Conservation (phyloP, 2,329 filamentous ascomycete genomes). For the Venturiaceae sp. region DNA sequence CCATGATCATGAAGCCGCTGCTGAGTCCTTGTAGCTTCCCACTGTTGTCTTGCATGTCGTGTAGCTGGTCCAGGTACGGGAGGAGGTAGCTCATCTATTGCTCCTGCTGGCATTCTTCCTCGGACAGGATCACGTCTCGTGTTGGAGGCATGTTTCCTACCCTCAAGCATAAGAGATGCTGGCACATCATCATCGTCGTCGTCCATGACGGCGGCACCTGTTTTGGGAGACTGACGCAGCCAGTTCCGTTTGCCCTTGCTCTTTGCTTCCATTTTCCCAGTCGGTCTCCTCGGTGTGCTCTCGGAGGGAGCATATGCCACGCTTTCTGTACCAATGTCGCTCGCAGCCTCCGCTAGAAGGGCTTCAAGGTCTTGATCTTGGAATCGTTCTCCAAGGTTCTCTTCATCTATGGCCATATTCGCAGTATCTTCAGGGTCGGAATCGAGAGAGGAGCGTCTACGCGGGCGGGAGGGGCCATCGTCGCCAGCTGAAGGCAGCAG, state of each 20-base stretch:
- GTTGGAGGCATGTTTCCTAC: slow-evolving; percentile 8
- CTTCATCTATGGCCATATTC: slow-evolving; percentile 39
- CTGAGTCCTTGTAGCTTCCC: slow-evolving; percentile 38
- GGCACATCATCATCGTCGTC: slow-evolving; percentile 56
- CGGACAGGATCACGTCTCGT: slow-evolving; percentile 10
- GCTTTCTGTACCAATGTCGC: slow-evolving; percentile 35
- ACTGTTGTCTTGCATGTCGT: slow-evolving; percentile 34
- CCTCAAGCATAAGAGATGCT: slow-evolving; percentile 50
- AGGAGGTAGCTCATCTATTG: slow-evolving; percentile 23
- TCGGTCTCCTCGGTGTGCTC: neutral
- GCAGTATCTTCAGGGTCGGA: slow-evolving; percentile 36
- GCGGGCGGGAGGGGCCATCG: slow-evolving; percentile 21
- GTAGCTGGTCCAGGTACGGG: slow-evolving; percentile 35
- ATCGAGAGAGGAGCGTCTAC: slow-evolving; percentile 31
- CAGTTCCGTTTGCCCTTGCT: slow-evolving; percentile 26
- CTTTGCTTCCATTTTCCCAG: neutral
- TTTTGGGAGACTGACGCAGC: slow-evolving; percentile 21
- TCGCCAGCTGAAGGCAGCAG: slow-evolving; percentile 39
- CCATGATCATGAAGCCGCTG: slow-evolving; percentile 31
- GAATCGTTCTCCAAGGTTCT: slow-evolving; percentile 39
- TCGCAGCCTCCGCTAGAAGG: slow-evolving; percentile 42
- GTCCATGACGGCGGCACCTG: slow-evolving; percentile 10
- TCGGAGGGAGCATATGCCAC: slow-evolving; percentile 18
- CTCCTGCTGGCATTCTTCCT: slow-evolving; percentile 8
- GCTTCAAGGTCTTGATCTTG: slow-evolving; percentile 48